phyloP scores from a whole-genome alignment of 495 filamentous ascomycete genomes.

The Talaromyces thailandensis region DNA sequence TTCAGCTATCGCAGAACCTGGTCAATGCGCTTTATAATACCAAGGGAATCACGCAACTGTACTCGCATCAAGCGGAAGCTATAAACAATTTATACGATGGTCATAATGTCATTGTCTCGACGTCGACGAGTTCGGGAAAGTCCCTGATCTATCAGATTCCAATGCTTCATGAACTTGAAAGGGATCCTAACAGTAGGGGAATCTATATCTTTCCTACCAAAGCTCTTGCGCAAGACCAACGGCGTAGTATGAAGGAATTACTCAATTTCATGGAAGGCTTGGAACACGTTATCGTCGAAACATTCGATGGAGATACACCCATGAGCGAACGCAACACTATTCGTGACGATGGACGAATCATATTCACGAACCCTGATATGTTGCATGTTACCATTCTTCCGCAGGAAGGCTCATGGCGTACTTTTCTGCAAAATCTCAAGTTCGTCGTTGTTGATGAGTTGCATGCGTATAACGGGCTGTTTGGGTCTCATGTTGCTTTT shows the following conservation, averaged over 20 bases:
- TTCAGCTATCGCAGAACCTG: slow-evolving; percentile 77
- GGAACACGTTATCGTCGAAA: slow-evolving; percentile 73
- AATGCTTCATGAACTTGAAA: slow-evolving; percentile 80
- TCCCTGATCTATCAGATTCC: slow-evolving; percentile 95
- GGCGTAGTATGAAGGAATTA: slow-evolving; percentile 77
- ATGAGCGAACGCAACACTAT: slow-evolving; percentile 70
- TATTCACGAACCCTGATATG: slow-evolving; percentile 99
- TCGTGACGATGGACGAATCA: slow-evolving; percentile 81
- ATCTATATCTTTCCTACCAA: slow-evolving; percentile 99
- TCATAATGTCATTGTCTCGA: slow-evolving; percentile 83
- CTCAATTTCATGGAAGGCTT: slow-evolving; percentile 69
- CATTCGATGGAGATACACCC: slow-evolving; percentile 91
- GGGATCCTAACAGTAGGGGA: slow-evolving; percentile 64
- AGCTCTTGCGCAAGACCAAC: slow-evolving; percentile 91
- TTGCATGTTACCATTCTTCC: slow-evolving; percentile 91
- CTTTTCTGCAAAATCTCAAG: slow-evolving; percentile 78
- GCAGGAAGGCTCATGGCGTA: slow-evolving; percentile 82
- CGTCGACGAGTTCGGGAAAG: slow-evolving; percentile 93
- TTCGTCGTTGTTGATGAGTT: slow-evolving; percentile 88
- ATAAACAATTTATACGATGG: slow-evolving; percentile 84
- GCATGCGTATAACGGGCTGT: slow-evolving; percentile 92
- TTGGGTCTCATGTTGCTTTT: slow-evolving; percentile 88
- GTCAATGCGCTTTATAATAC: slow-evolving; percentile 94
- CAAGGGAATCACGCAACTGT: slow-evolving; percentile 75
- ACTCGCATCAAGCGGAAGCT: slow-evolving; percentile 88